These are phyloP conservation scores for Nitzschia sp. DNA, from an alignment of 108 stramenopile species.

Conservation along the genomic window DNA sequence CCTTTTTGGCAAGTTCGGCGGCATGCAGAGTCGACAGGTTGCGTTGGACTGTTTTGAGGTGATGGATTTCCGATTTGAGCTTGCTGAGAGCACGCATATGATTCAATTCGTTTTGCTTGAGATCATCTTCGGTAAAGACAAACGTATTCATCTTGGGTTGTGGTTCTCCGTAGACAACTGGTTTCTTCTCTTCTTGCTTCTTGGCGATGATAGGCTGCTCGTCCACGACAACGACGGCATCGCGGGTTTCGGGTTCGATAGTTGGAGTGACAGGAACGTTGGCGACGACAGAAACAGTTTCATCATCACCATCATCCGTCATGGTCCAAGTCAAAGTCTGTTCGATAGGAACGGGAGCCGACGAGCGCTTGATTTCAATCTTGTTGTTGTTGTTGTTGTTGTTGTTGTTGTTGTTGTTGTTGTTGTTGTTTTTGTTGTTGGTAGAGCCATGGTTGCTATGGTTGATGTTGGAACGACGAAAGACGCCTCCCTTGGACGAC, in stretches of 20 bases:
- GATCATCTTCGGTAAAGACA: constrained; percentile 23
- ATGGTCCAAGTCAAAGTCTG: not conserved
- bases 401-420: not conserved
- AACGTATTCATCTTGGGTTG: not conserved
- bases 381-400: not conserved
- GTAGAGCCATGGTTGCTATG: too few species aligned
- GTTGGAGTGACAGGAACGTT: too few species aligned
- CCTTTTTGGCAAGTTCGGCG: constrained; percentile 5
- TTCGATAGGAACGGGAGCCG: not conserved
- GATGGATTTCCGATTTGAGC: constrained; percentile 1
- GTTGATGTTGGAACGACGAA: too few species aligned
- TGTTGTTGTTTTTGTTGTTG: too few species aligned
- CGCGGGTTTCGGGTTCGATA: too few species aligned
- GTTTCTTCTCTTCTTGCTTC: not conserved
- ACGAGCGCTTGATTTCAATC: not conserved
- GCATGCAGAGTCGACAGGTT: constrained; percentile 1
- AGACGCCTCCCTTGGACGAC: too few species aligned
- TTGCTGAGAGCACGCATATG: constrained; percentile 13
- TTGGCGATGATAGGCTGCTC: not conserved
- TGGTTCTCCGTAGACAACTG: too few species aligned
- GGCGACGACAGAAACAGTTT: too few species aligned
- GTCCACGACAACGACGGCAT: not conserved
- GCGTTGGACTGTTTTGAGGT: not conserved
- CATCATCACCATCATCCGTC: too few species aligned
- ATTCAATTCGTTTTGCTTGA: constrained; percentile 22